Evolutionary conservation across 345 rosid genomes (phyloP).

Genomic region (Aurinia saxatilis): DNA sequence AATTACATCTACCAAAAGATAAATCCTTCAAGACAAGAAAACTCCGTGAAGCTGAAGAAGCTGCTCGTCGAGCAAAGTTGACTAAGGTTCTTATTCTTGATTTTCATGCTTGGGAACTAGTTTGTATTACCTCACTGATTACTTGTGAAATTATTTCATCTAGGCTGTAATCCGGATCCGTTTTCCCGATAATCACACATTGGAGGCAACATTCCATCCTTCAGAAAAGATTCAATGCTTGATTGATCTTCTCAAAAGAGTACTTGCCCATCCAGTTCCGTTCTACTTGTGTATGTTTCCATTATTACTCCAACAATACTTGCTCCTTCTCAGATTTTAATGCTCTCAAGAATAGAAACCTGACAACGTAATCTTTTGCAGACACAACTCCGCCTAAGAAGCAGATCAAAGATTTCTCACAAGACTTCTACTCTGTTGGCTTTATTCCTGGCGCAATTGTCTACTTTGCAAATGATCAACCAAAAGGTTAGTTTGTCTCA

Average conservation of each 20-base stretch:
- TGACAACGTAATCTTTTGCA: slow-evolving; percentile 24
- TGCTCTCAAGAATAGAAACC: background rate
- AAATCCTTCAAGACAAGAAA: slow-evolving; percentile 71
- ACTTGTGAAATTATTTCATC: slow-evolving; percentile 2
- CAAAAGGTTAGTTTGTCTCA: slow-evolving; percentile 45
- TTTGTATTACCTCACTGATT: background rate
- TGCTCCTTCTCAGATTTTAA: background rate
- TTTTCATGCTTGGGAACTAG: background rate
- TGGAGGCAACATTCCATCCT: slow-evolving; percentile 79
- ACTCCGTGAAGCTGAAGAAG: slow-evolving; percentile 83
- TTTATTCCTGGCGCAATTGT: slow-evolving; percentile 93
- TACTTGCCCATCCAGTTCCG: slow-evolving; percentile 54
- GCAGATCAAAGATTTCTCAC: slow-evolving; percentile 62
- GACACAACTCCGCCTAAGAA: slow-evolving; percentile 93
- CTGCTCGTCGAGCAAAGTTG: slow-evolving; percentile 60
- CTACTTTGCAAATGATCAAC: slow-evolving; percentile 61
- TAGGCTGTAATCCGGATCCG: slow-evolving; percentile 75
- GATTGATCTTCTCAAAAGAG: slow-evolving; percentile 60
- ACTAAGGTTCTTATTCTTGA: slow-evolving; percentile 47
- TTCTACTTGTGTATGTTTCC: slow-evolving; percentile 66
- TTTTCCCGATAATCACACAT: slow-evolving; percentile 75
- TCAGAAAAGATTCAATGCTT: slow-evolving; percentile 74
- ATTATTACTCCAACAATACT: background rate
- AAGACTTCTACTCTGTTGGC: slow-evolving; percentile 75
- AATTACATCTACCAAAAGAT: slow-evolving; percentile 36